Conservation (phyloP, 78 protist species). For the Dictyostelium citrinum region DNA sequence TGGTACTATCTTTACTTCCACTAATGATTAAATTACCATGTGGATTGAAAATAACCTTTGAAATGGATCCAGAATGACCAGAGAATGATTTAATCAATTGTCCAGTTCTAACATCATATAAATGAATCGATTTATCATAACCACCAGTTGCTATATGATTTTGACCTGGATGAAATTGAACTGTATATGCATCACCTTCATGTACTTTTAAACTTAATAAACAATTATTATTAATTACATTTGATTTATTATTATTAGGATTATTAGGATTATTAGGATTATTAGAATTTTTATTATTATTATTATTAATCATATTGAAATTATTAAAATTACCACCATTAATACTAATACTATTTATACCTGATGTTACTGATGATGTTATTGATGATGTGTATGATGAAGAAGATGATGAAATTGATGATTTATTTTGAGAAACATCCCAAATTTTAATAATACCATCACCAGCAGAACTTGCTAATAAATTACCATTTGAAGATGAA, state of each 20-base stretch:
- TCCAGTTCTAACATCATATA: constrained; percentile 81
- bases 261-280: not conserved
- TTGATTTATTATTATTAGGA: not conserved
- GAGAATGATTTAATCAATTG: constrained; percentile 41
- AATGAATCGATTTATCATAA: constrained; percentile 86
- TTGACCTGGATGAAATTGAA: constrained; percentile 82
- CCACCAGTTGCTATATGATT: constrained; percentile 84
- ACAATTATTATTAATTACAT: not conserved
- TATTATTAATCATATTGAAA: no score
- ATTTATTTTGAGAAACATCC: constrained; percentile 1
- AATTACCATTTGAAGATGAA: constrained; percentile 11
- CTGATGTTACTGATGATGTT: not conserved
- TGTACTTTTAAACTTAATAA: constrained; percentile 52
- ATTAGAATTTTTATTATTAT: not conserved
- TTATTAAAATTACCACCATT: no score
- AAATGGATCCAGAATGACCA: constrained; percentile 79
- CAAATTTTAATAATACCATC: constrained; percentile 75
- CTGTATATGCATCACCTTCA: constrained; percentile 82
- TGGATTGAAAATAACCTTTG: constrained; percentile 77
- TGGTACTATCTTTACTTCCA: constrained; percentile 90
- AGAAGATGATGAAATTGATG: not conserved
- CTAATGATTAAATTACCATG: constrained; percentile 90
- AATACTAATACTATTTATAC: not conserved
- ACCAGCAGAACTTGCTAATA: constrained; percentile 76
- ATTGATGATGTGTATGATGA: not conserved